phyloP scores from a whole-genome alignment of 441 rosid genomes.

The Mallotus japonicus region DNA sequence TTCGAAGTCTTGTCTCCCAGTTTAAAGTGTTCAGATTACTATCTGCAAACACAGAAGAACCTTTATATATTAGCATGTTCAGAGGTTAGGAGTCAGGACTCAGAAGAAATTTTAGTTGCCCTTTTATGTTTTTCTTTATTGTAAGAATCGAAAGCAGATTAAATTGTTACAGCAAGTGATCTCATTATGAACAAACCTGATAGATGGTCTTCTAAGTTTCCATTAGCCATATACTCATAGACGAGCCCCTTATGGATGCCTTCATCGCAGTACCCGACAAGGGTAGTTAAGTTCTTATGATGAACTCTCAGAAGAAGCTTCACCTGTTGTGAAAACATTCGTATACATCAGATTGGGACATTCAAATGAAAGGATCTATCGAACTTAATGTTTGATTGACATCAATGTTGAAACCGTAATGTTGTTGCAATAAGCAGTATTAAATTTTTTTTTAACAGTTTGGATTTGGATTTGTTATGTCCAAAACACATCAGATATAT shows the following conservation, averaged over 20 bases:
- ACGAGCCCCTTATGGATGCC: constrained; percentile 39
- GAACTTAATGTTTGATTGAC: too few relatives aligned
- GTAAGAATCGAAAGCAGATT: neutral
- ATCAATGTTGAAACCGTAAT: too few relatives aligned
- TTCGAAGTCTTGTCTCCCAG: constrained; percentile 42
- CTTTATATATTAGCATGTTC: neutral
- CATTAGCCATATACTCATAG: constrained; percentile 55
- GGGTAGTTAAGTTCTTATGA: constrained; percentile 52
- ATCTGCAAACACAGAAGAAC: constrained; percentile 3
- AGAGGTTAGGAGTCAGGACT: neutral
- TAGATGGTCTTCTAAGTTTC: constrained; percentile 41
- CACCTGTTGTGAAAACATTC: constrained; percentile 21
- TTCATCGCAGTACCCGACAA: constrained; percentile 56
- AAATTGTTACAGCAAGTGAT: neutral
- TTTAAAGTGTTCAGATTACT: constrained; percentile 17
- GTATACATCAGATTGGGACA: neutral
- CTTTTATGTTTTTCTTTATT: too few relatives aligned
- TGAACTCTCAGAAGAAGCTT: constrained; percentile 50
- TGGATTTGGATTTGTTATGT: too few relatives aligned
- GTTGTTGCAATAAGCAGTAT: too few relatives aligned
- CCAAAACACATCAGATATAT: neutral
- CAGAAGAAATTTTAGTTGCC: neutral
- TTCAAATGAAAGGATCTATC: neutral
- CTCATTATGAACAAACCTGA: constrained; percentile 35
- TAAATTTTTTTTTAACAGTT: too few relatives aligned